Evolutionary conservation across 2,329 filamentous ascomycete genomes (phyloP).

Genomic region (Claviceps paspali): DNA sequence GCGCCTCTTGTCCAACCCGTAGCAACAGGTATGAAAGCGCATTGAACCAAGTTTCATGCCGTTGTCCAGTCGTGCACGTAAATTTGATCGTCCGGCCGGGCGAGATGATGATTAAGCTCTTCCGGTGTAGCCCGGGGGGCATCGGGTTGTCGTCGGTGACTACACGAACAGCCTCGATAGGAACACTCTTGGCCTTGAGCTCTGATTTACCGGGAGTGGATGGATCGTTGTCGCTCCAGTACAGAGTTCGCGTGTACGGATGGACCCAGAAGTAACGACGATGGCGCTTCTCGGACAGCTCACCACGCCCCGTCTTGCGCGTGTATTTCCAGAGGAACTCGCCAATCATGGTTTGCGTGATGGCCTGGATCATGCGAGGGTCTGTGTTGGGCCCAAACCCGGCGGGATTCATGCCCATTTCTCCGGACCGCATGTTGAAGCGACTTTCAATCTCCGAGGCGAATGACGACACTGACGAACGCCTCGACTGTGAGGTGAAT

Average conservation of each 20-base stretch:
- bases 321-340: constrained; percentile 99
- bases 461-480: constrained; percentile 89
- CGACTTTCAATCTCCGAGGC: constrained; percentile 83
- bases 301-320: constrained; percentile 75
- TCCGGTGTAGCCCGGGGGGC: constrained; percentile 85
- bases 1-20: constrained; percentile 52
- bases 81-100: constrained; percentile 85
- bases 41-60: constrained; percentile 98
- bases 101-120: constrained; percentile 81
- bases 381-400: constrained; percentile 64
- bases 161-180: constrained; percentile 83
- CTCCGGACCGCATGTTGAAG: constrained; percentile 58
- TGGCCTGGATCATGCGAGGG: constrained; percentile 96
- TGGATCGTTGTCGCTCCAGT: constrained; percentile 91
- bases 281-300: constrained; percentile 80
- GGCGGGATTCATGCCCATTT: constrained; percentile 34
- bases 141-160: constrained; percentile 90
- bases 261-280: constrained; percentile 98
- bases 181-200: constrained; percentile 71
- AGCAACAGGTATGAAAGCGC: constrained; percentile 84
- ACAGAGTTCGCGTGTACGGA: constrained; percentile 87
- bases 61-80: constrained; percentile 81
- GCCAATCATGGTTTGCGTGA: constrained; percentile 98
- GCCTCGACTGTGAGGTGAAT: constrained; percentile 20
- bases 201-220: constrained; percentile 62